Conservation (phyloP, 768 basidiomycete species). For the Trametopsis cervina region DNA sequence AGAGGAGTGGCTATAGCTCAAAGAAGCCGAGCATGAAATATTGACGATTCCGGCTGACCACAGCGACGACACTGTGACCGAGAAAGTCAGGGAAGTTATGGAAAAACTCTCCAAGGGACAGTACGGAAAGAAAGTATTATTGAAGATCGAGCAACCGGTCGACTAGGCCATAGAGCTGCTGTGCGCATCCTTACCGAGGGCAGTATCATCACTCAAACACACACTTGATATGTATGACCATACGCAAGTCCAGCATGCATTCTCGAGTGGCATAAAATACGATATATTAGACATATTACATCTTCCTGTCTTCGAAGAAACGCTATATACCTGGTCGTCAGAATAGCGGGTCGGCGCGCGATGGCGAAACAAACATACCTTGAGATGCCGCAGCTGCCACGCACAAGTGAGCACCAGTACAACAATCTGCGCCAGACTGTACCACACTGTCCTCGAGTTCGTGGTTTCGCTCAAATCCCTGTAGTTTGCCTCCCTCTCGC, state of each 20-base stretch:
- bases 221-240: no score
- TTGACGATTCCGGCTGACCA: conserved; percentile 39
- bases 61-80: conserved; percentile 31
- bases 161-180: neutral
- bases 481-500: conserved; percentile 90
- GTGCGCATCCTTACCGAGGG: no score
- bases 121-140: conserved; percentile 43
- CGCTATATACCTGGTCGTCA: conserved; percentile 42
- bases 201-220: no score
- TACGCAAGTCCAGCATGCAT: no score
- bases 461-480: conserved; percentile 83
- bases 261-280: neutral
- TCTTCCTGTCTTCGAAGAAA: conserved; percentile 85
- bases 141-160: conserved; percentile 27
- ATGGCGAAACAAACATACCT: no score
- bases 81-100: conserved; percentile 29
- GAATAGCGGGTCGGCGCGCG: no score
- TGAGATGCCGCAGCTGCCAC: conserved; percentile 93
- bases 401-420: conserved; percentile 79
- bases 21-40: conserved; percentile 64
- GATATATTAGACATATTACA: conserved; percentile 38
- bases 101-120: conserved; percentile 28
- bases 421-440: conserved; percentile 80
- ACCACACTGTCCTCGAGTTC: conserved; percentile 93
- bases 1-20: conserved; percentile 37